Evolutionary conservation across 2,329 filamentous ascomycete species (phyloP).

Genomic region (Helotiales sp.): DNA sequence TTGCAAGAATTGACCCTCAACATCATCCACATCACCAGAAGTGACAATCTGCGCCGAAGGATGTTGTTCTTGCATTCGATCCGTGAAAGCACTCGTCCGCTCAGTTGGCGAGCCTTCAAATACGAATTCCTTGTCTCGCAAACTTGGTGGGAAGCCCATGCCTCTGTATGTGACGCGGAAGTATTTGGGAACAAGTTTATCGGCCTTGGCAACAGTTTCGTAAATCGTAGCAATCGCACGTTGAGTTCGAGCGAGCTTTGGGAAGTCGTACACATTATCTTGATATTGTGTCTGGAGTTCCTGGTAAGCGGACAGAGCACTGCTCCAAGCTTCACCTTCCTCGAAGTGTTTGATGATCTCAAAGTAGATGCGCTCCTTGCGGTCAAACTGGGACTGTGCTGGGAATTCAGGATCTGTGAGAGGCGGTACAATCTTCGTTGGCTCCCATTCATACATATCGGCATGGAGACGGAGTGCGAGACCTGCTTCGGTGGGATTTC

Average conservation of each 20-base stretch:
- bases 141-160: conserved; percentile 78
- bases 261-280: conserved; percentile 85
- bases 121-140: conserved; percentile 91
- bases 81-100: conserved; percentile 79
- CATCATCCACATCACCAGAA: conserved; percentile 71
- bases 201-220: conserved; percentile 83
- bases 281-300: conserved; percentile 94
- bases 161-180: conserved; percentile 92
- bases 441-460: conserved; percentile 91
- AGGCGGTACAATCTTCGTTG: conserved; percentile 66
- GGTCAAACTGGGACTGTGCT: conserved; percentile 84
- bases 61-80: conserved; percentile 90
- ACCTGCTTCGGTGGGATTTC: conserved; percentile 86
- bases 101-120: conserved; percentile 84
- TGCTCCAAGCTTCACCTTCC: conserved; percentile 91
- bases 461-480: conserved; percentile 89
- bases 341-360: conserved; percentile 95
- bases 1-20: conserved; percentile 89
- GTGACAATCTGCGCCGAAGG: conserved; percentile 82
- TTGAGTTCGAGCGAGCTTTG: conserved; percentile 87
- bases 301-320: conserved; percentile 84
- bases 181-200: conserved; percentile 79
- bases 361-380: conserved; percentile 91
- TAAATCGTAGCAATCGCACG: conserved; percentile 92
- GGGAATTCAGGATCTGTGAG: conserved; percentile 78